Evolutionary conservation across 2,329 filamentous ascomycete species (phyloP).

Genomic region (Diaporthe aspalathi): DNA sequence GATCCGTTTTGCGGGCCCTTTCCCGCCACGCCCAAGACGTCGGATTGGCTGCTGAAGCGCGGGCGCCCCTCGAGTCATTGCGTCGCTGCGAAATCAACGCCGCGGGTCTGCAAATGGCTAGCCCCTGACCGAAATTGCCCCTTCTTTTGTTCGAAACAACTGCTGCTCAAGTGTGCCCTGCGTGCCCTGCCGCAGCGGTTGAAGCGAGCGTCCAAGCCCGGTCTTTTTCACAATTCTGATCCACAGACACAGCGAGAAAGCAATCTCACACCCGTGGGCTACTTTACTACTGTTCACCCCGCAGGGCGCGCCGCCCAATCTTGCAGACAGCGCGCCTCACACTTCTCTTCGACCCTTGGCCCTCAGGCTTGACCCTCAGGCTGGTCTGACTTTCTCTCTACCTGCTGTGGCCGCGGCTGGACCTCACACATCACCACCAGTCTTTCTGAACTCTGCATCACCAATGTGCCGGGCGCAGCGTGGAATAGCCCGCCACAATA

Average conservation of each 20-base stretch:
- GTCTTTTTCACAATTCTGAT: too few relatives aligned
- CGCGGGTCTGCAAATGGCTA: not conserved
- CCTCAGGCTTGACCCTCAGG: too few relatives aligned
- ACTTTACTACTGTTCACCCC: not conserved
- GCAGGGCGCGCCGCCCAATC: not conserved
- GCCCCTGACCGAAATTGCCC: not conserved
- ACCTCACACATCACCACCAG: not conserved
- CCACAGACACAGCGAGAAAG: not conserved
- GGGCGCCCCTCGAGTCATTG: not conserved
- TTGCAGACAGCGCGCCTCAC: too few relatives aligned
- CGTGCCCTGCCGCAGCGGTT: too few relatives aligned
- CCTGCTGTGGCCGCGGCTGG: not conserved
- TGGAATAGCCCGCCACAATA: not conserved
- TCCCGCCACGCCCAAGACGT: too few relatives aligned
- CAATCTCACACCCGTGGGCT: not conserved
- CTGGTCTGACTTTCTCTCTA: not conserved
- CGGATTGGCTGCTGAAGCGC: conserved; percentile 5
- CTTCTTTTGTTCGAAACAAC: not conserved
- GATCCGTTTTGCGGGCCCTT: not conserved
- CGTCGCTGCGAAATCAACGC: not conserved
- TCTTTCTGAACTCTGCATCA: not conserved
- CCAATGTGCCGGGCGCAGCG: not conserved
- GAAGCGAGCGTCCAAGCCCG: too few relatives aligned
- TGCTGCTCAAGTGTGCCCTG: too few relatives aligned
- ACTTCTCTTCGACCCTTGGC: too few relatives aligned